Conservation (phyloP, 768 basidiomycete species). For the Multifurca ochricompacta region DNA sequence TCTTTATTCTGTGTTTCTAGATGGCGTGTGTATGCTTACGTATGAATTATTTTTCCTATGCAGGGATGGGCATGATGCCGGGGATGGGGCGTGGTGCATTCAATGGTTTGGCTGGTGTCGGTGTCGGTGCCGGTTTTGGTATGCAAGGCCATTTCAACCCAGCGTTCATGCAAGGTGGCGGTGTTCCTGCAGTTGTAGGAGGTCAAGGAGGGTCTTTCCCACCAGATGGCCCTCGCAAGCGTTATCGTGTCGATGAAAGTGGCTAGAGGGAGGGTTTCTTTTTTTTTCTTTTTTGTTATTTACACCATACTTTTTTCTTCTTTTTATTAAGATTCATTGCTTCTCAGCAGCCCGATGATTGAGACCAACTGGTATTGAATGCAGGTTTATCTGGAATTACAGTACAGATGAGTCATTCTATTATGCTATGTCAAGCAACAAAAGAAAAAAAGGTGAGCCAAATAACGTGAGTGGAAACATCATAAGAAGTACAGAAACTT, state of each 20-base stretch:
- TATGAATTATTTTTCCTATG: conserved; percentile 27
- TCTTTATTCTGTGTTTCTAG: conserved; percentile 19
- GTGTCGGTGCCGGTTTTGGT: conserved; percentile 40
- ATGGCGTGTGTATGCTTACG: conserved; percentile 36
- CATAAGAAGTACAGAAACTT: conserved; percentile 1
- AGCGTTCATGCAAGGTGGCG: conserved; percentile 49
- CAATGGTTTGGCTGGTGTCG: conserved; percentile 17
- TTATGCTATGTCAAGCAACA: neutral
- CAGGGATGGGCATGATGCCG: conserved; percentile 47
- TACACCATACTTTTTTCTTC: neutral
- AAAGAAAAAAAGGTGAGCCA: neutral
- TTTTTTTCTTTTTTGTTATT: too few relatives aligned
- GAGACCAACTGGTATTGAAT: conserved; percentile 3
- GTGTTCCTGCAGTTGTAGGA: conserved; percentile 1
- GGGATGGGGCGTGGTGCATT: conserved; percentile 19
- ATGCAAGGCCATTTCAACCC: conserved; percentile 67
- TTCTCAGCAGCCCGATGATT: neutral
- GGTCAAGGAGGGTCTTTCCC: conserved; percentile 30
- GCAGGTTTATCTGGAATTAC: neutral
- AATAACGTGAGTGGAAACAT: neutral
- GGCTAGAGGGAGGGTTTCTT: conserved; percentile 24
- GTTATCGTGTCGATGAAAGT: conserved; percentile 48
- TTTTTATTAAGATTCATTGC: neutral
- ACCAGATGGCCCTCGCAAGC: conserved; percentile 45
- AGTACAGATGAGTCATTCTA: conserved; percentile 9